Base-by-base conservation (phyloP, 129 eudicot species). In the Rutidosis leptorrhynchoides region DNA sequence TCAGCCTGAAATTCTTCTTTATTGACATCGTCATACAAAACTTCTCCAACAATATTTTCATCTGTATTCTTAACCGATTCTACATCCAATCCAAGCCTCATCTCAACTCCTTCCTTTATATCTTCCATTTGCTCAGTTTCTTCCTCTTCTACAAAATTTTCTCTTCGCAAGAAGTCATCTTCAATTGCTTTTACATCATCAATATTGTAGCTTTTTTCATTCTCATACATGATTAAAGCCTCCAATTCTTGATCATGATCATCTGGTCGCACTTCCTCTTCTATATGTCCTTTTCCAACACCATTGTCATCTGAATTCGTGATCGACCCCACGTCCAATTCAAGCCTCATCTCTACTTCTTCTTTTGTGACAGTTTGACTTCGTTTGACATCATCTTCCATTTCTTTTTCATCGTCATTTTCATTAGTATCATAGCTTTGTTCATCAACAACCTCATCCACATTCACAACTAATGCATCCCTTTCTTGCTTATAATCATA, bases 301-400 rank as follows among this genome's bases (percentile, higher is more conserved):
- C 9, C 8, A 32, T 32, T 48, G 45, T 69, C 64, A 8, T 59
- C 76, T 15, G 19, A 30, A 37, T 49, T 52, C 2, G 40, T 52
- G 3, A 33, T 43, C 27, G 15, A 9, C n/a, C n/a, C n/a, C n/a
- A n/a, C n/a, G n/a, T n/a, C n/a, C n/a, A n/a, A n/a, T n/a, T n/a
- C n/a, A n/a, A n/a, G n/a, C n/a, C n/a, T n/a, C n/a, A n/a, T n/a
- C n/a, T n/a, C n/a, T n/a, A n/a, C n/a, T n/a, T n/a, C n/a, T n/a
- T n/a, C n/a, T n/a, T n/a, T n/a, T n/a, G n/a, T n/a, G n/a, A n/a
- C n/a, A n/a, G n/a, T n/a, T n/a, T n/a, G n/a, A n/a, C n/a, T n/a
- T n/a, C n/a, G n/a, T n/a, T n/a, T n/a, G n/a, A n/a, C n/a, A n/a
- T n/a, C n/a, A n/a, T n/a, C n/a, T n/a, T n/a, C n/a, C n/a, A n/a